Conservation (phyloP, 148 eudicot species). For the Rhododendron williamsianum region DNA sequence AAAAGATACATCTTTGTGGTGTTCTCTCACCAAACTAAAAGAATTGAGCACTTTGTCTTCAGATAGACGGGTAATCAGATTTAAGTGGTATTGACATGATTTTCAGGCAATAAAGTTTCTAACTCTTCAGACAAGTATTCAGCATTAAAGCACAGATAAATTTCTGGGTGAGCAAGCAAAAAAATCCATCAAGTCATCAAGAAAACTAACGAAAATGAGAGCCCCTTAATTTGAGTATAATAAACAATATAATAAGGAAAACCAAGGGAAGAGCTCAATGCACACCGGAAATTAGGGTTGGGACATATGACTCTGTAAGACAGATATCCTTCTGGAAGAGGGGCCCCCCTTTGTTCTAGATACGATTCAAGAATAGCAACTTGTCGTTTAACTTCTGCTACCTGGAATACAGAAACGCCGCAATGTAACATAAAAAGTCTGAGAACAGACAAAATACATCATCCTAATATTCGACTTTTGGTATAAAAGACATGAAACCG, state of each 20-base stretch:
- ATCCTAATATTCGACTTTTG: not conserved
- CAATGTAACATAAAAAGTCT: not conserved
- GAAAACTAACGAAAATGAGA: not conserved
- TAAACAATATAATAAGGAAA: not conserved
- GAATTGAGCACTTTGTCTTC: no score
- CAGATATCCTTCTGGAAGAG: constrained; percentile 73
- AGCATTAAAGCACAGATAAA: not conserved
- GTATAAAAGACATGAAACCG: not conserved
- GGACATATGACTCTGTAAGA: constrained; percentile 73
- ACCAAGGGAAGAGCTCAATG: not conserved
- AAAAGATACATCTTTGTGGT: not conserved
- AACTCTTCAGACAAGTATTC: not conserved
- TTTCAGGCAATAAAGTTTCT: not conserved
- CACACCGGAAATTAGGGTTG: constrained; percentile 75
- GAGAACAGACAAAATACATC: not conserved
- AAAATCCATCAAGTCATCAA: not conserved
- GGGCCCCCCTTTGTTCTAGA: constrained; percentile 82
- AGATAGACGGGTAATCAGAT: not conserved
- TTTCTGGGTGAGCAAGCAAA: not conserved
- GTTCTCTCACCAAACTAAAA: not conserved
- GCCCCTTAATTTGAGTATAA: not conserved
- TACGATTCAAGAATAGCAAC: constrained; percentile 64
- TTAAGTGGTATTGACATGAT: not conserved
- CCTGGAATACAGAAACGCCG: constrained; percentile 23
- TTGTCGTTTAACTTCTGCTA: constrained; percentile 57